Evolutionary conservation across 805 yeast species (phyloP), one percentile per base, ranked within the genome.

Genomic region (Wickerhamomyces chaumierensis): DNA sequence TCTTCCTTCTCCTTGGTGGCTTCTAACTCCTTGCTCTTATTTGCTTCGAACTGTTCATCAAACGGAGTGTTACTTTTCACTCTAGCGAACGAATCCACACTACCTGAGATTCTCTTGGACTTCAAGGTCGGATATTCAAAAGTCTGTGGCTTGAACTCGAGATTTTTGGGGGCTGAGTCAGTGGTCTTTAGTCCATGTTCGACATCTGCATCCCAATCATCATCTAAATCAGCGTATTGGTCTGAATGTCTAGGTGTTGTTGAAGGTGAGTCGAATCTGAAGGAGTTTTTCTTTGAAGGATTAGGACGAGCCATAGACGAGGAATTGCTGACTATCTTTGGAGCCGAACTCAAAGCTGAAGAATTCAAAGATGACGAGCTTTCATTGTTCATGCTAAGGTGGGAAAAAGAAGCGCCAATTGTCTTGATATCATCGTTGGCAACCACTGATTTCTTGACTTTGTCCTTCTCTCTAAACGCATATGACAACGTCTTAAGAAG

Each of bases 121-220:
- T 57, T 44, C 18, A 51, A 23, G 15, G 39, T 34, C 13, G 63
- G 58, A 35, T 53, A 53, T 33, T 52, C 56, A 31, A 52, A 42
- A 4, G 48, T 40, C 14, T 16, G 13, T 20, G 52, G 46, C 31
- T 54, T 39, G 48, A 39, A 31, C 55, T 52, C 45, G 44, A 55
- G 9, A 58, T 58, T 33, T 48, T 55, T 35, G 49, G 65, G 58
- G 43, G 56, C 43, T 47, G 60, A 42, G 48, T 40, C 42, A 6
- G 45, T 46, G 3, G 48, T 42, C 9, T 39, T 35, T 13, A 52
- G 33, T 5, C 51, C 58, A 42, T 62, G 65, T 35, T 71, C 75
- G 39, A 72, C 77, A 34, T 77, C 80, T 12, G 90, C 94, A 56
- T 86, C 90, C 96, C 96, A 87, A 58, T 86, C 96, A 48, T 83